These are phyloP conservation scores for Dichomitus squalens DNA, from an alignment of 1,284 basidiomycete genomes.

Conservation along the genomic window DNA sequence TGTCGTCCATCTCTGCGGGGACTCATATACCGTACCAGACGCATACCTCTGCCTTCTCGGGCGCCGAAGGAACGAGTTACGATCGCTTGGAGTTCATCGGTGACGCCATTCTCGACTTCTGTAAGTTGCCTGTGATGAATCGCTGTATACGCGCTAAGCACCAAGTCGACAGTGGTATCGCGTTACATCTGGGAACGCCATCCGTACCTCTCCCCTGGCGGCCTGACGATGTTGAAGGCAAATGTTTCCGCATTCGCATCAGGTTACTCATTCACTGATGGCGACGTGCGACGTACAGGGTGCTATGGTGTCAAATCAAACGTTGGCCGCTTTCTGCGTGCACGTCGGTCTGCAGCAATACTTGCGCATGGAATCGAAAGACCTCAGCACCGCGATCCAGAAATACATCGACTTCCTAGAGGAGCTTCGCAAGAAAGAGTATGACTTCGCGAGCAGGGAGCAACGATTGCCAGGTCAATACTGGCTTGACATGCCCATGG, in stretches of 20 bases:
- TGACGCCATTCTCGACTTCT: conserved; percentile 79
- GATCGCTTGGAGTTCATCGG: conserved; percentile 83
- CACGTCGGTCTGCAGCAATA: conserved; percentile 63
- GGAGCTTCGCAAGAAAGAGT: conserved; percentile 50
- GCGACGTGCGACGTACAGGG: conserved; percentile 45
- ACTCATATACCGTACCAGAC: conserved; percentile 45
- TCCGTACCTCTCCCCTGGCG: conserved; percentile 65
- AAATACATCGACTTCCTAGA: conserved; percentile 56
- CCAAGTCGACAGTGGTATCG: conserved; percentile 61
- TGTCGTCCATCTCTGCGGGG: no score
- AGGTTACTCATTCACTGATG: not conserved
- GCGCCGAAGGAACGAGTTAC: conserved; percentile 56
- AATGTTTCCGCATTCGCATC: conserved; percentile 2
- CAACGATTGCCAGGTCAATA: conserved; percentile 61
- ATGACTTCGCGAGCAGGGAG: conserved; percentile 48
- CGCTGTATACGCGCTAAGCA: no score
- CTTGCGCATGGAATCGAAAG: conserved; percentile 57
- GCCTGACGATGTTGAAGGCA: conserved; percentile 76
- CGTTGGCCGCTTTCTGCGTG: conserved; percentile 74
- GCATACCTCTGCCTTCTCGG: conserved; percentile 57
- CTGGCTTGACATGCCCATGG: conserved; percentile 62
- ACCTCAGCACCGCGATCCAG: conserved; percentile 51
- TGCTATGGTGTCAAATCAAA: conserved; percentile 80
- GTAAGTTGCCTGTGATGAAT: conserved; percentile 44
- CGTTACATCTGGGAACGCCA: conserved; percentile 68